These are phyloP conservation scores for Fraxinus dipetala DNA, from an alignment of 305 asterid genomes.

Conservation along the genomic window DNA sequence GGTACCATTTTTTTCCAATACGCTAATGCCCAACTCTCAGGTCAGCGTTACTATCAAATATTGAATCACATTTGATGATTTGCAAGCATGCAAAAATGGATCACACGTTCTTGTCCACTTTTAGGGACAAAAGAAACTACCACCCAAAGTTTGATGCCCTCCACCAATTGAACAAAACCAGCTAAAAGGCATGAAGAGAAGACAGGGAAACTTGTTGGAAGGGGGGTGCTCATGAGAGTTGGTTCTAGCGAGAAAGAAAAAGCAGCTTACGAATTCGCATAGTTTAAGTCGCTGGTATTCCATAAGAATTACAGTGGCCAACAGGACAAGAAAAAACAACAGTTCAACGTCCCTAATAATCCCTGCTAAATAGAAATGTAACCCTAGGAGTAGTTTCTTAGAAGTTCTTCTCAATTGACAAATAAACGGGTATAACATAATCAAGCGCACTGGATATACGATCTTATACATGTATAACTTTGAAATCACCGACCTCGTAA, in stretches of 20 bases:
- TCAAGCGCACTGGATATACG: conserved; percentile 3
- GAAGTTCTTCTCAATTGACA: neutral
- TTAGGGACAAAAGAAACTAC: neutral
- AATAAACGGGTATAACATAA: neutral
- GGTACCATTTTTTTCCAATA: neutral
- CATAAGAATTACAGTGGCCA: neutral
- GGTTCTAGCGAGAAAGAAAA: neutral
- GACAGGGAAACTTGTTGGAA: neutral
- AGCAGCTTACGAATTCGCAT: neutral
- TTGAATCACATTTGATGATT: no score
- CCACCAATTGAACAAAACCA: neutral
- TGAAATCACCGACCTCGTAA: conserved; percentile 1
- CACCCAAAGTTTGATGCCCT: neutral
- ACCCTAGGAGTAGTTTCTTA: neutral
- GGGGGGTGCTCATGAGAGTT: neutral
- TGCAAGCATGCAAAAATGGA: neutral
- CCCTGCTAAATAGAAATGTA: neutral
- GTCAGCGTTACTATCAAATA: neutral
- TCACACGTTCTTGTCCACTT: neutral
- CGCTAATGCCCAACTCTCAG: neutral
- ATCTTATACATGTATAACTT: neutral
- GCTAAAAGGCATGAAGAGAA: neutral
- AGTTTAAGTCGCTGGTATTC: neutral
- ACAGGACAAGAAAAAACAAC: conserved; percentile 1
- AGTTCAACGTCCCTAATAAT: neutral